Base-by-base conservation (phyloP, 2,329 filamentous ascomycete species). In the Pyrenophora graminea region DNA sequence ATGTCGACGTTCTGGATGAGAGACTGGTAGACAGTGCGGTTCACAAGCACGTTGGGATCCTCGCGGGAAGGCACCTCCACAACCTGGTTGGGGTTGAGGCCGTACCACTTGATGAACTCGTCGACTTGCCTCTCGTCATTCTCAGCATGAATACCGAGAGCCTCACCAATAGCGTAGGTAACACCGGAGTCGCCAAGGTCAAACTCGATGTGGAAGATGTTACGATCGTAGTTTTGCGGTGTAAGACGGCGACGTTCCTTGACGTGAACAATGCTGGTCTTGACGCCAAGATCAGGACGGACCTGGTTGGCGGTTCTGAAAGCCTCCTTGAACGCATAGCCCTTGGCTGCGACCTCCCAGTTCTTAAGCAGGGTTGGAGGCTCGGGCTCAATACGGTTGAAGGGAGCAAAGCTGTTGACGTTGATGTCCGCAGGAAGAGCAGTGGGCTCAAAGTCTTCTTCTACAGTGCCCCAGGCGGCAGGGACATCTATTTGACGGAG, bases 131-230 rank as follows among this genome's bases (percentile, higher is more conserved):
- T 77, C 39, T 86, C 82, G 72, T 97, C 88, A 75, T 99, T 99
- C 76, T 97, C 90, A 6, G 91, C 90, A 74, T 99, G 94, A 57
- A 99, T 92, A 60, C 94, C 94, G 15, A 99, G 86, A 39, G 94
- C 94, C 78, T 99, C 94, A 50, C 94, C 94, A 67, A 99, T 97
- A 71, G 96, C 90, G 78, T 99, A 99, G 36, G 85, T 96, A 59
- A 99, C 85, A 33, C 92, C 93, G 30, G 93, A 96, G 67, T 87
- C 77, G 54, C 93, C 93, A 19, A 99, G 85, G 70, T 97, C 94
- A 68, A 99, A 99, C 77, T 99, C 94, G 57, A 99, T 97, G 79
- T 99, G 94, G 87, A 99, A 99, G 76, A 99, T 97, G 82, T 99
- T 97, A 64, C 94, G 91, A 75, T 97, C 92, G 71, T 99, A 99